Conservation (phyloP, 345 rosid genomes). For the Punica granatum region DNA sequence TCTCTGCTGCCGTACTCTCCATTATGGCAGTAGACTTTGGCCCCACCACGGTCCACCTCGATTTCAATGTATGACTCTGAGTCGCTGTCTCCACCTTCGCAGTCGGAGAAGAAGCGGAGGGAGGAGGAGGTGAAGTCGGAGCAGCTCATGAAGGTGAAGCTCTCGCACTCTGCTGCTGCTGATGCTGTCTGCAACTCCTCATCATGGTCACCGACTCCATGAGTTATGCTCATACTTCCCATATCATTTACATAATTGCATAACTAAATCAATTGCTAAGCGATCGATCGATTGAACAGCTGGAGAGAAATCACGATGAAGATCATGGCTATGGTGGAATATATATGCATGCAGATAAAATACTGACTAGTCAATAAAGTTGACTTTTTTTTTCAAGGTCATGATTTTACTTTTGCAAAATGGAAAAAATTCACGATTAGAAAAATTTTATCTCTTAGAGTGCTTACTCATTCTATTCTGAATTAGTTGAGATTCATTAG, state of each 20-base stretch:
- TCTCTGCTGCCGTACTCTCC: not conserved
- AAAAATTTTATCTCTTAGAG: no score
- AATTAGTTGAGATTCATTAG: no score
- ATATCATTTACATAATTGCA: not conserved
- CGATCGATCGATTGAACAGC: not conserved
- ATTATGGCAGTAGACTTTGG: no score
- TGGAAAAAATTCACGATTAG: no score
- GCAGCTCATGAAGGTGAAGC: conserved; percentile 22
- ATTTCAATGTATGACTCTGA: conserved; percentile 35
- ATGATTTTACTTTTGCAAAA: no score
- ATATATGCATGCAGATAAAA: not conserved
- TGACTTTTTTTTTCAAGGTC: not conserved
- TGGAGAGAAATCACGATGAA: not conserved
- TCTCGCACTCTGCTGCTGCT: conserved; percentile 16
- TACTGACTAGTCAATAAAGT: not conserved
- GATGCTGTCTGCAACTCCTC: conserved; percentile 11
- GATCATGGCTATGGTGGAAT: not conserved
- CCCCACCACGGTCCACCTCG: conserved; percentile 12
- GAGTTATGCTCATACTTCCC: not conserved
- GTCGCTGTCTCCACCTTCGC: conserved; percentile 7
- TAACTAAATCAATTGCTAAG: not conserved
- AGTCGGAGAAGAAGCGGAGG: conserved; percentile 13
- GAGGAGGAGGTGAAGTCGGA: conserved; percentile 13
- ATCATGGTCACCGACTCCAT: not conserved
- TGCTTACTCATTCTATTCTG: no score